These are phyloP conservation scores for Cladosporium sp. DNA, from an alignment of 2,329 filamentous ascomycete species.

Conservation along the genomic window DNA sequence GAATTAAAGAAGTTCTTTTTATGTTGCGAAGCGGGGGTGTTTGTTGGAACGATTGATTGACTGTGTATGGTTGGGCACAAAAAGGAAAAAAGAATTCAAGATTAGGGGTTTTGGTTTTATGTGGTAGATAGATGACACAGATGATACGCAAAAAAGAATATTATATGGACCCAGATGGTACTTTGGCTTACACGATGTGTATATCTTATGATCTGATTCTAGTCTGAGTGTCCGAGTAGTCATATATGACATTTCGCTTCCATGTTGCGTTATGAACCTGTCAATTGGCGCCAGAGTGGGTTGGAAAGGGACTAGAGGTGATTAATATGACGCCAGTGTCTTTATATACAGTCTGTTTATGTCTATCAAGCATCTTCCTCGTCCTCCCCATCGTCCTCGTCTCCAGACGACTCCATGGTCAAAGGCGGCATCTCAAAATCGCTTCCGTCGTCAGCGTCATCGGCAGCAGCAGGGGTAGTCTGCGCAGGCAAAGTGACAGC, in stretches of 20 bases:
- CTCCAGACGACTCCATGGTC: slow-evolving; percentile 34
- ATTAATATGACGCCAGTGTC: background rate
- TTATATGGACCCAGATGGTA: background rate
- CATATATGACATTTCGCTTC: too few relatives aligned
- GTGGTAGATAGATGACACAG: background rate
- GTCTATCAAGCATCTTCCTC: slow-evolving; percentile 7
- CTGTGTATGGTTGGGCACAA: background rate
- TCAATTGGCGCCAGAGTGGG: background rate
- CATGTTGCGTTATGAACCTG: background rate
- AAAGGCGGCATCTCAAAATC: slow-evolving; percentile 40
- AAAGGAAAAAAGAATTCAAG: background rate
- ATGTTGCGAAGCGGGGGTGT: background rate
- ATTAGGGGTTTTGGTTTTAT: background rate
- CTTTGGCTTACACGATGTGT: background rate
- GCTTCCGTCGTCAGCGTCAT: slow-evolving; percentile 33
- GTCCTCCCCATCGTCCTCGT: slow-evolving; percentile 30
- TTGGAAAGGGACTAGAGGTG: background rate
- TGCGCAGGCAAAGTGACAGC: slow-evolving; percentile 10
- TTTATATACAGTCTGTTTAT: background rate
- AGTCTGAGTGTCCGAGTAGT: background rate
- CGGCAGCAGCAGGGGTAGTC: slow-evolving; percentile 17
- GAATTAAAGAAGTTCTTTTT: slow-evolving; percentile 27
- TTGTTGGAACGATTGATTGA: background rate
- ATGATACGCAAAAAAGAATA: background rate
- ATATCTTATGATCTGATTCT: background rate